A percentile compares a stretch with the other conserved stretches of the same genome.
phyloP scores from a whole-genome alignment of 345 rosid species.

The Camelina neglecta region DNA sequence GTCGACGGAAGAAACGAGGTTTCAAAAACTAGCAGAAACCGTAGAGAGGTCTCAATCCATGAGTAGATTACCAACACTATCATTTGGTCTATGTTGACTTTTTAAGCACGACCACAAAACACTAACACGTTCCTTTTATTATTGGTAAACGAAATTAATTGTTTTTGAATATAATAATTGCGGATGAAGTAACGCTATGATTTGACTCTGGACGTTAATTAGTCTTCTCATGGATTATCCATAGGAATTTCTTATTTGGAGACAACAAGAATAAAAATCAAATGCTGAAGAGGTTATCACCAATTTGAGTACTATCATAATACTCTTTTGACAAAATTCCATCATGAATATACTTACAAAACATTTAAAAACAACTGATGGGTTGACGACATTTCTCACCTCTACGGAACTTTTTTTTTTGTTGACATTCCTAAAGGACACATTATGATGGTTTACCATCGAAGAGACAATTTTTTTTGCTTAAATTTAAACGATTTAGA shows the following conservation, averaged over 20 bases:
- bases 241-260: background rate
- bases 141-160: slow-evolving; percentile 5
- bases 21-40: slow-evolving; percentile 17
- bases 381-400: slow-evolving; percentile 26
- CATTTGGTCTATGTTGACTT: slow-evolving; percentile 25
- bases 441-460: background rate
- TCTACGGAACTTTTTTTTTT: background rate
- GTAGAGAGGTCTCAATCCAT: slow-evolving; percentile 26
- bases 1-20: slow-evolving; percentile 33
- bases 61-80: slow-evolving; percentile 41
- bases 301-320: slow-evolving; percentile 41
- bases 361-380: background rate
- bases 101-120: slow-evolving; percentile 15
- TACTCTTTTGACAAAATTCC: slow-evolving; percentile 34
- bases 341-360: slow-evolving; percentile 27
- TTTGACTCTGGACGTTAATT: slow-evolving; percentile 31
- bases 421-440: slow-evolving; percentile 1
- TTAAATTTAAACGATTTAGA: background rate
- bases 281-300: slow-evolving; percentile 28
- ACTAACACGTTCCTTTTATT: slow-evolving; percentile 7
- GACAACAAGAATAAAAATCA: background rate
- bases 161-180: background rate
- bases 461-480: background rate
- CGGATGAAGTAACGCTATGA: slow-evolving; percentile 24
- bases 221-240: slow-evolving; percentile 35